Conservation (phyloP, 1,139 yeast genomes). For the Candida sp. region DNA sequence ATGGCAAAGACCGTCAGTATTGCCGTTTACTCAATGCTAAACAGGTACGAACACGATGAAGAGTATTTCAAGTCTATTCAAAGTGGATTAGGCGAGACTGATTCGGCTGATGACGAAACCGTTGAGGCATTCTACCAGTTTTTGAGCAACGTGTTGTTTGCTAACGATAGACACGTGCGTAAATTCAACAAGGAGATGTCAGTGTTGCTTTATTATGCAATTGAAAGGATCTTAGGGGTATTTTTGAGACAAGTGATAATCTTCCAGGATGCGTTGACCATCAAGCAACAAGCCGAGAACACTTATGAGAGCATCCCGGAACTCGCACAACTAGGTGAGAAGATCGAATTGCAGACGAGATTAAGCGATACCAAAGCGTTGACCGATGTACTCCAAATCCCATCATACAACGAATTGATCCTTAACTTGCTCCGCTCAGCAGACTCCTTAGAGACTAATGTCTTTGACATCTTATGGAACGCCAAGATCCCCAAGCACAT, state of each 20-base stretch:
- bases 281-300: slow-evolving; percentile 29
- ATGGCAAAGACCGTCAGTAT: slow-evolving; percentile 30
- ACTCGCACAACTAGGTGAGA: slow-evolving; percentile 19
- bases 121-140: background rate
- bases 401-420: slow-evolving; percentile 23
- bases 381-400: slow-evolving; percentile 23
- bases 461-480: slow-evolving; percentile 27
- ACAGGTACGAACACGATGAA: slow-evolving; percentile 7
- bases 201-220: slow-evolving; percentile 23
- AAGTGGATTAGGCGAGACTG: slow-evolving; percentile 1
- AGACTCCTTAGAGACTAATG: slow-evolving; percentile 26
- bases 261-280: slow-evolving; percentile 37
- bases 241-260: slow-evolving; percentile 41
- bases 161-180: slow-evolving; percentile 6
- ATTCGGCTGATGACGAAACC: background rate
- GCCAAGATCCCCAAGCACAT: slow-evolving; percentile 30
- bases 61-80: slow-evolving; percentile 5
- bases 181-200: background rate
- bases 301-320: slow-evolving; percentile 20
- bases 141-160: background rate
- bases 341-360: slow-evolving; percentile 4
- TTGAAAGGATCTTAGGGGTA: slow-evolving; percentile 37
- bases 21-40: slow-evolving; percentile 22
- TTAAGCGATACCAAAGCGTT: slow-evolving; percentile 18
- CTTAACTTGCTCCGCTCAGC: slow-evolving; percentile 12